Percentiles rank a stretch among this genome's conserved stretches.
Evolutionary conservation across 345 rosid species (phyloP).

Genomic region (Rhodamnia argentea): DNA sequence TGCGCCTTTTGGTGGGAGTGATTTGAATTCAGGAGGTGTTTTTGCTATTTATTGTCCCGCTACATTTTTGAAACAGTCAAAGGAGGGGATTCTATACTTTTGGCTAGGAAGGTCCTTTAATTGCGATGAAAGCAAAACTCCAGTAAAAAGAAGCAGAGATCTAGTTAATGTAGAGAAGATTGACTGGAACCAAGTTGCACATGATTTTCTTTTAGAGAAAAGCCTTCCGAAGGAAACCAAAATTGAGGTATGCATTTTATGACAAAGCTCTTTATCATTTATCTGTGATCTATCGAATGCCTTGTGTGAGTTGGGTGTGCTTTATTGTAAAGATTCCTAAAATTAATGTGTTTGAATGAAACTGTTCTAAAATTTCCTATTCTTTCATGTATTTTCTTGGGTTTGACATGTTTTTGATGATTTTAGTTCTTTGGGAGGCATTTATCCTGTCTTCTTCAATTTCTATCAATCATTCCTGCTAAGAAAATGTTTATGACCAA

Average conservation of each 20-base stretch:
- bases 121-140: constrained; percentile 25
- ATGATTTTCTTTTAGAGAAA: constrained; percentile 39
- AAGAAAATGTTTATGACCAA: neutral
- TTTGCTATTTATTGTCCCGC: constrained; percentile 37
- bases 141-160: constrained; percentile 27
- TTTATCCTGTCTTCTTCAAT: neutral
- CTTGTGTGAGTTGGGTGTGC: neutral
- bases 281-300: neutral
- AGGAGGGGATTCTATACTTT: constrained; percentile 47
- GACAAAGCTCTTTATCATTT: neutral
- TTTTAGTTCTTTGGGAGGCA: neutral
- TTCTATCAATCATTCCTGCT: neutral
- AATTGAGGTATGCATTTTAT: constrained; percentile 37
- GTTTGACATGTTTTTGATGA: neutral
- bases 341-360: neutral
- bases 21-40: constrained; percentile 56
- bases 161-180: constrained; percentile 23
- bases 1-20: constrained; percentile 21
- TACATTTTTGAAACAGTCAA: constrained; percentile 25
- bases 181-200: constrained; percentile 57
- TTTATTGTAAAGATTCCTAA: neutral
- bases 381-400: neutral
- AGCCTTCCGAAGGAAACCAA: constrained; percentile 56
- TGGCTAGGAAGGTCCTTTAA: constrained; percentile 75
- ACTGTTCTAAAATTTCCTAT: neutral